Base-by-base conservation (phyloP, 177 flowering plant species). In the Telopea speciosissima region DNA sequence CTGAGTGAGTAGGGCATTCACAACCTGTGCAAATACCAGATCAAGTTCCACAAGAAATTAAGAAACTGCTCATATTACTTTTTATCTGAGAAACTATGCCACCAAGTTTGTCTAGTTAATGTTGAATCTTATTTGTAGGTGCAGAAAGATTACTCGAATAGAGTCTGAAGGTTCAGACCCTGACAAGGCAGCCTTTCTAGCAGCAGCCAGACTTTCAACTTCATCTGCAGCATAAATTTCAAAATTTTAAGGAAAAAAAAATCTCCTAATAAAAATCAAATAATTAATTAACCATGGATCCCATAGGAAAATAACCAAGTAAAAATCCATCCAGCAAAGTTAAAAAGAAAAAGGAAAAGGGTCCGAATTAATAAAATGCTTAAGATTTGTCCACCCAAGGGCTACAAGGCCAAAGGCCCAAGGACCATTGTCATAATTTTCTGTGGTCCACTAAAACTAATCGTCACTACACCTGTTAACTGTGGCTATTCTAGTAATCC, bases 101-200 rank as follows among this genome's bases (percentile, higher is more conserved):
- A 25, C 22, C 33, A 45, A 26, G 23, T 14, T 16, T 54, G 6
- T 26, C 52, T n/a, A 28, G 24, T 33, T 36, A 17, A 52, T 70
- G 23, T 64, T 19, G n/a, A n/a, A 62, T 54, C 31, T 19, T 13
- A 56, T 26, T 16, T 45, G 68, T 49, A 64, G 24, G 70, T 45
- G 66, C 59, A 68, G 26, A 22, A 23, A 73, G n/a, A 31, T 45
- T 88, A 89, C 98, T 86, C 99, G 77, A 61, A 91, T 96, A 17
- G 99, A 96, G 77, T 91, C 98, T 66, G 98, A 93, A 73, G 98
- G 99, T 77, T 96, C 99, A n/a, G 99, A 96, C 33, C 99, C 98
- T 78, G 99, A 96, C 75, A 93, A 84, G 66, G 99, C 99, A 77
- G 99, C 95, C 70, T 88, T 88, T 81, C 98, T 86, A 56, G 98